Evolutionary conservation across 2,329 filamentous ascomycete genomes (phyloP).

Genomic region (Ophiosphaerella korrae): DNA sequence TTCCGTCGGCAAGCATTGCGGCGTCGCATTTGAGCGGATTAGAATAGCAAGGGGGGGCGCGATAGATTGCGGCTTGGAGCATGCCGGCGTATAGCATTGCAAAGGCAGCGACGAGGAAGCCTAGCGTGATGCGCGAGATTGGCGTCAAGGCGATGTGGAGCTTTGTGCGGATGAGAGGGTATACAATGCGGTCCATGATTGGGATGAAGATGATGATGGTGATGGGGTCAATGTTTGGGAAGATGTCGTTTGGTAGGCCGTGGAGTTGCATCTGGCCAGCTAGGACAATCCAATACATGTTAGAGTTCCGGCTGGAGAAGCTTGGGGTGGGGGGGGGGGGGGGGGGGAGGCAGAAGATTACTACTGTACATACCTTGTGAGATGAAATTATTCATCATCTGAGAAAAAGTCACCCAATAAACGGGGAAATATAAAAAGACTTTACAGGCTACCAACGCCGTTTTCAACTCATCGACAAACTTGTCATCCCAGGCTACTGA

Average conservation of each 20-base stretch:
- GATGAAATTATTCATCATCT: conserved; percentile 57
- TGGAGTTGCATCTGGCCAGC: conserved; percentile 54
- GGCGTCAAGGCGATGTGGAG: conserved; percentile 51
- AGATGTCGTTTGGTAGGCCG: conserved; percentile 55
- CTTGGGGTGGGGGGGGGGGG: too few relatives aligned
- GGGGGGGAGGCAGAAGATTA: background rate
- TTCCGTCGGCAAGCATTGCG: conserved; percentile 34
- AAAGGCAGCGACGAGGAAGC: conserved; percentile 59
- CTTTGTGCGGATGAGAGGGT: conserved; percentile 51
- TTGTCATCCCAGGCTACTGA: conserved; percentile 66
- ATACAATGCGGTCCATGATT: conserved; percentile 52
- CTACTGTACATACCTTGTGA: conserved; percentile 51
- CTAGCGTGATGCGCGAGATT: conserved; percentile 60
- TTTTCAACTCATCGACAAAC: conserved; percentile 75
- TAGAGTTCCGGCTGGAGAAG: too few relatives aligned
- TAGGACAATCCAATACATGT: conserved; percentile 7
- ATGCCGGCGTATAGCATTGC: conserved; percentile 62
- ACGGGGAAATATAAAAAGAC: conserved; percentile 63
- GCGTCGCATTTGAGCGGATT: conserved; percentile 47
- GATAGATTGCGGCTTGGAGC: conserved; percentile 63
- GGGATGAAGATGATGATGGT: conserved; percentile 55
- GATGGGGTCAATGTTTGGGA: conserved; percentile 56
- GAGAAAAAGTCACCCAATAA: conserved; percentile 52
- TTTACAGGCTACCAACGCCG: conserved; percentile 68
- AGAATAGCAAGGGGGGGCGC: conserved; percentile 59